Conservation (phyloP, 129 eudicot genomes). For the Dittrichia graveolens region DNA sequence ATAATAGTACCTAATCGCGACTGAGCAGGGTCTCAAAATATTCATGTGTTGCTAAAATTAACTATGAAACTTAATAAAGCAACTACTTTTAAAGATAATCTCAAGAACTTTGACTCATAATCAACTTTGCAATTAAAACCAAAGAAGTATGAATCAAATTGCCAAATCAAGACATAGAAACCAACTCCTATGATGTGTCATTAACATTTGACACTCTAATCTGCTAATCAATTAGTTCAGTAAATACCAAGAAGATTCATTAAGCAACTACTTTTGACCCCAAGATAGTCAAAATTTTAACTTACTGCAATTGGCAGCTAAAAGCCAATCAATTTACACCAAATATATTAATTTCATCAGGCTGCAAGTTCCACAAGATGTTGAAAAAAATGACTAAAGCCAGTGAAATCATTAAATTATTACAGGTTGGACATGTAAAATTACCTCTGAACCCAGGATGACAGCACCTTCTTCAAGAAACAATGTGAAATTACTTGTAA, state of each 20-base stretch:
- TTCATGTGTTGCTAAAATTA: not conserved
- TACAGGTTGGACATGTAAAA: not conserved
- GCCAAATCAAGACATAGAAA: conserved; percentile 5
- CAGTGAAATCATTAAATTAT: not conserved
- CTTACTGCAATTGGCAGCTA: conserved; percentile 12
- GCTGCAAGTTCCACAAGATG: not conserved
- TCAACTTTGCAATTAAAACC: conserved; percentile 20
- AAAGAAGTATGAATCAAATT: conserved; percentile 9
- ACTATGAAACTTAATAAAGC: conserved; percentile 11
- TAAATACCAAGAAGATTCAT: not conserved
- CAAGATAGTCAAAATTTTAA: conserved; percentile 25
- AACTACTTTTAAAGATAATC: not conserved
- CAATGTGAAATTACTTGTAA: conserved; percentile 83
- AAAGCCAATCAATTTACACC: not conserved
- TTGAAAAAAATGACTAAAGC: no score
- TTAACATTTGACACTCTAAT: not conserved
- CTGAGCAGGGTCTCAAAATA: no score
- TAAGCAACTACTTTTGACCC: conserved; percentile 2
- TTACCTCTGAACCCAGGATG: conserved; percentile 90
- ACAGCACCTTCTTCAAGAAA: conserved; percentile 90
- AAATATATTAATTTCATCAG: conserved; percentile 14
- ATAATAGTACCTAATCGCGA: no score
- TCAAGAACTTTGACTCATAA: conserved; percentile 25
- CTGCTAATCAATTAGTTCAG: conserved; percentile 16
- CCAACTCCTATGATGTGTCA: not conserved